phyloP scores from a whole-genome alignment of 257 asterid genomes.

The Solanum clarkiae region DNA sequence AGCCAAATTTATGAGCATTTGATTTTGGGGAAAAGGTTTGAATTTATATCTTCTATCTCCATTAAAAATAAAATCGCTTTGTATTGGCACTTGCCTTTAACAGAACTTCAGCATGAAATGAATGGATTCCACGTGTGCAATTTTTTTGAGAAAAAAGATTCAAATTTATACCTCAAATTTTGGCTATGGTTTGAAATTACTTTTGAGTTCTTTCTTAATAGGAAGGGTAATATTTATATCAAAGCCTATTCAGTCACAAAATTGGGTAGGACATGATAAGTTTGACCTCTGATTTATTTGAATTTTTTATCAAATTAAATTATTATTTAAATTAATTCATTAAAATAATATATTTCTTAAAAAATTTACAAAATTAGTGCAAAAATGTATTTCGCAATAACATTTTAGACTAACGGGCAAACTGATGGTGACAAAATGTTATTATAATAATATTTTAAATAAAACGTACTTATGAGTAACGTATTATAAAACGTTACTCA shows the following conservation, averaged over 20 bases:
- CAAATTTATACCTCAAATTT: neutral
- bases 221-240: neutral
- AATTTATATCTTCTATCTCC: neutral
- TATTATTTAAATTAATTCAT: too few relatives aligned
- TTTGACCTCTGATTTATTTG: neutral
- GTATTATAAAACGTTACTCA: too few relatives aligned
- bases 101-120: neutral
- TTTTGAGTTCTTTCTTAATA: neutral
- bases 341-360: too few relatives aligned
- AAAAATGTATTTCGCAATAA: too few relatives aligned
- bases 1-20: neutral
- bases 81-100: neutral
- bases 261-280: neutral
- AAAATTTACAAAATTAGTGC: too few relatives aligned
- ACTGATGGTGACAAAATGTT: too few relatives aligned
- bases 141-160: neutral
- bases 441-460: too few relatives aligned
- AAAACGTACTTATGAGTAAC: too few relatives aligned
- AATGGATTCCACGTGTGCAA: neutral
- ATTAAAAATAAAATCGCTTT: neutral
- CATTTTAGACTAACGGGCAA: too few relatives aligned
- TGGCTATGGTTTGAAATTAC: neutral
- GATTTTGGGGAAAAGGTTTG: neutral
- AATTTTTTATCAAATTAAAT: too few relatives aligned
- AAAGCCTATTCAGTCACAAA: neutral